A percentile compares a stretch with the other conserved stretches of the same genome.
Evolutionary conservation across 345 rosid genomes (phyloP).

Genomic region (Erucastrum elatum): DNA sequence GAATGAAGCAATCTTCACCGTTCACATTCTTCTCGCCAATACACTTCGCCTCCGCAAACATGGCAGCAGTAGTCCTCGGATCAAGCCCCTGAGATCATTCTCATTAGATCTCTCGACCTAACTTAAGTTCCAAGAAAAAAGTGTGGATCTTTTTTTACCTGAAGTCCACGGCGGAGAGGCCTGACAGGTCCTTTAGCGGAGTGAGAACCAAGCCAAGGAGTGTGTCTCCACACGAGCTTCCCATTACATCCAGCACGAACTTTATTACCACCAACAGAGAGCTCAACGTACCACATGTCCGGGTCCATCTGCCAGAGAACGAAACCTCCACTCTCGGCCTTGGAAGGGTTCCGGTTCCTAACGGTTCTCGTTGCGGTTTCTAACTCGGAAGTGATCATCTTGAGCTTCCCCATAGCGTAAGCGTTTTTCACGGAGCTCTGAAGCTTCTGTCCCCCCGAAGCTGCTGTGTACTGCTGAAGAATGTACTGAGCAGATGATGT

Average conservation of each 20-base stretch:
- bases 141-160: slow-evolving; percentile 42
- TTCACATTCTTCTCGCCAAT: slow-evolving; percentile 76
- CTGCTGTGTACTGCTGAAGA: slow-evolving; percentile 85
- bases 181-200: slow-evolving; percentile 89
- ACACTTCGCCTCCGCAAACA: slow-evolving; percentile 86
- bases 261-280: slow-evolving; percentile 81
- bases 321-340: slow-evolving; percentile 77
- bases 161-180: slow-evolving; percentile 89
- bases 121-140: background rate
- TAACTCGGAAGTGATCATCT: slow-evolving; percentile 73
- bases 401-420: slow-evolving; percentile 86
- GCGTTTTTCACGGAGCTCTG: slow-evolving; percentile 78
- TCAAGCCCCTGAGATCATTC: slow-evolving; percentile 71
- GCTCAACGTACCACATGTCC: slow-evolving; percentile 94
- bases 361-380: slow-evolving; percentile 74
- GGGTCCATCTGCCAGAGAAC: slow-evolving; percentile 99
- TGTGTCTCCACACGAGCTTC: slow-evolving; percentile 89
- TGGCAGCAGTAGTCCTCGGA: slow-evolving; percentile 75
- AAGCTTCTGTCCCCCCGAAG: slow-evolving; percentile 84
- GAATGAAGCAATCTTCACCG: slow-evolving; percentile 90
- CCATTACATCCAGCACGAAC: slow-evolving; percentile 95
- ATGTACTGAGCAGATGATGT: slow-evolving; percentile 91
- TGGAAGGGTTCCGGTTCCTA: slow-evolving; percentile 58
- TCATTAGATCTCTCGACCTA: background rate
- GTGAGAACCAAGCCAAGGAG: slow-evolving; percentile 92